Evolutionary conservation across 2,329 filamentous ascomycete genomes (phyloP).

Genomic region (Penicillium sp.): DNA sequence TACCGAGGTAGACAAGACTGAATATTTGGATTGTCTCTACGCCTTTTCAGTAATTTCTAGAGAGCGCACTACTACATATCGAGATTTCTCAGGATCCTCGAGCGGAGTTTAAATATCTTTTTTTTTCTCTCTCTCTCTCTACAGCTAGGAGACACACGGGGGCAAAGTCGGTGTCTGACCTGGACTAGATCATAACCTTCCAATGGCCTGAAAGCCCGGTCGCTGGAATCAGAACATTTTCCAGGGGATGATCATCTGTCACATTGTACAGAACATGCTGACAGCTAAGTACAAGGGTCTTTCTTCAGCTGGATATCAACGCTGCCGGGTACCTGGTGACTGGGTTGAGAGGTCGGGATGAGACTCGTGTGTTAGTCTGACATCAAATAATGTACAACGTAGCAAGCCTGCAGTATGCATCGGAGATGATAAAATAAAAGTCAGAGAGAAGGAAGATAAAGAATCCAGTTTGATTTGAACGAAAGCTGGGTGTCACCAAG

Average conservation of each 20-base stretch:
- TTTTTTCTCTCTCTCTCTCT: not conserved
- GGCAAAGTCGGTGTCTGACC: conserved; percentile 5
- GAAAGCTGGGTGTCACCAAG: not conserved
- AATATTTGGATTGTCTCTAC: not conserved
- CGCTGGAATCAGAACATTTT: not conserved
- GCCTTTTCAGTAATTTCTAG: not conserved
- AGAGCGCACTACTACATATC: not conserved
- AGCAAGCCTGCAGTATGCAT: not conserved
- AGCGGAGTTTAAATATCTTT: not conserved
- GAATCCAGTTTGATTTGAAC: not conserved
- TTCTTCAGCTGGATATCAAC: conserved; percentile 7
- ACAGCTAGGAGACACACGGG: not conserved
- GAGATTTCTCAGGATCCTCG: not conserved
- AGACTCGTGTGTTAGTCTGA: conserved; percentile 1
- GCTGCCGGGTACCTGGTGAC: conserved; percentile 8
- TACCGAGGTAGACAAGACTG: not conserved
- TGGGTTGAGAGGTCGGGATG: conserved; percentile 1
- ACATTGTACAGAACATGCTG: not conserved
- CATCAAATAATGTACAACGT: conserved; percentile 5
- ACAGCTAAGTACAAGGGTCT: not conserved
- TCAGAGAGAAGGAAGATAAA: not conserved
- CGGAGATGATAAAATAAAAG: not conserved
- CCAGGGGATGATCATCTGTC: conserved; percentile 1
- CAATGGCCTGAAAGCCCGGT: conserved; percentile 5
- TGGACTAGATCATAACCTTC: conserved; percentile 8